Evolutionary conservation across 495 filamentous ascomycete genomes (phyloP).

Genomic region (Platismatia glauca): DNA sequence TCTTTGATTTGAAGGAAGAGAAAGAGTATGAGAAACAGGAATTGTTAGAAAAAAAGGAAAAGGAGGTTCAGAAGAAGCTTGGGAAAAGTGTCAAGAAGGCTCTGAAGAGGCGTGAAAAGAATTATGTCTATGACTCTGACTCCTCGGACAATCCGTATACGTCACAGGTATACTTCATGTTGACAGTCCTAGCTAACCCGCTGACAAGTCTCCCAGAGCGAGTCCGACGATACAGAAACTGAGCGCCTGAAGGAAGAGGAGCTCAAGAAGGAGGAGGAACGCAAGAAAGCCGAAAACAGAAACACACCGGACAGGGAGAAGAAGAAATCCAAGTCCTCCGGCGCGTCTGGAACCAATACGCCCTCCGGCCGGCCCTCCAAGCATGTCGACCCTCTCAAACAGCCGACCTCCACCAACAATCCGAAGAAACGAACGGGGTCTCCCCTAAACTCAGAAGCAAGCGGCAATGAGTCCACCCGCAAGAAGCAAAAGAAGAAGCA

Average conservation of each 20-base stretch:
- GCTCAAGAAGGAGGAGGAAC: conserved; percentile 58
- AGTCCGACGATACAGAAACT: conserved; percentile 34
- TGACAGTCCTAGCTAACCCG: background rate
- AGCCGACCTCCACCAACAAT: conserved; percentile 42
- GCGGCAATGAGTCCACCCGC: conserved; percentile 77
- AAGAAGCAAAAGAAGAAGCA: conserved; percentile 80
- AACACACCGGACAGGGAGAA: conserved; percentile 26
- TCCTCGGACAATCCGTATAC: conserved; percentile 70
- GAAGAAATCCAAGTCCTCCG: conserved; percentile 38
- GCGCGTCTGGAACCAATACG: conserved; percentile 60
- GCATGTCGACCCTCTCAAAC: conserved; percentile 46
- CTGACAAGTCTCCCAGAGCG: conserved; percentile 20
- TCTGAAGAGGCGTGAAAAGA: conserved; percentile 74
- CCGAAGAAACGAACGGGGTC: conserved; percentile 76
- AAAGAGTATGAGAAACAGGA: conserved; percentile 79
- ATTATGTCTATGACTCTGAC: conserved; percentile 71
- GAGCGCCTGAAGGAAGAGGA: conserved; percentile 61
- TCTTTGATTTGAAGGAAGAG: conserved; percentile 78
- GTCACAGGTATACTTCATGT: conserved; percentile 32
- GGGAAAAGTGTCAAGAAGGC: conserved; percentile 72
- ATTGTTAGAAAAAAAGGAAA: conserved; percentile 56
- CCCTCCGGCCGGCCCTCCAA: conserved; percentile 55
- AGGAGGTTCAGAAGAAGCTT: conserved; percentile 53
- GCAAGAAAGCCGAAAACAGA: conserved; percentile 32
- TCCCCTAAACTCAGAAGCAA: conserved; percentile 77